Conservation (phyloP, 1,284 basidiomycete species). For the Stygiomarasmius scandens region DNA sequence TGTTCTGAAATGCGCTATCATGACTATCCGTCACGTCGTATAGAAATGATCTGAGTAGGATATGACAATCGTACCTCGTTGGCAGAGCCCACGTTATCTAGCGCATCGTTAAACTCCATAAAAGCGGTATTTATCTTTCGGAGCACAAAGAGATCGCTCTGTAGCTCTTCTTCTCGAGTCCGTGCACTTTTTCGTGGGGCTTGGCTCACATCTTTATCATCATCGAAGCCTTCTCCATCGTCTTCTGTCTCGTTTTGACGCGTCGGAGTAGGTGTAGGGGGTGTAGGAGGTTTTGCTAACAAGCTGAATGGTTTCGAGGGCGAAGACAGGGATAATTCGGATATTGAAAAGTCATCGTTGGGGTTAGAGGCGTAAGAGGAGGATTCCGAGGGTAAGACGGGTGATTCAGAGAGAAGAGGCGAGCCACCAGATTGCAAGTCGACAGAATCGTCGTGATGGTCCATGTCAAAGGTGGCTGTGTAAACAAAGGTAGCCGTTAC, state of each 20-base stretch:
- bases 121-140: constrained; percentile 73
- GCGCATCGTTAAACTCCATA: constrained; percentile 63
- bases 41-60: background rate
- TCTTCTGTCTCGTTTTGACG: constrained; percentile 10
- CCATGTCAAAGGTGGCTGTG: constrained; percentile 7
- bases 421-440: constrained; percentile 40
- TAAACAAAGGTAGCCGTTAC: too few species aligned
- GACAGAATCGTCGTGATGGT: constrained; percentile 34
- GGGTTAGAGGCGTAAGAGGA: constrained; percentile 45
- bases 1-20: constrained; percentile 63
- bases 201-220: constrained; percentile 14
- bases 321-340: constrained; percentile 54
- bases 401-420: constrained; percentile 55
- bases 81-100: constrained; percentile 60
- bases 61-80: constrained; percentile 58
- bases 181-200: constrained; percentile 28
- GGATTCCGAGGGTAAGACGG: constrained; percentile 40
- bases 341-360: constrained; percentile 61
- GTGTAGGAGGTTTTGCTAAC: constrained; percentile 35
- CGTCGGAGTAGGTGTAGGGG: constrained; percentile 16
- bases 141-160: constrained; percentile 70
- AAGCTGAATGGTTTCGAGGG: constrained; percentile 41
- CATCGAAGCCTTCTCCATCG: constrained; percentile 11
- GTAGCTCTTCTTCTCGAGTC: constrained; percentile 69
- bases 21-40: constrained; percentile 6